Base-by-base conservation (phyloP, 768 basidiomycete genomes). In the Tricholoma saponaceum region DNA sequence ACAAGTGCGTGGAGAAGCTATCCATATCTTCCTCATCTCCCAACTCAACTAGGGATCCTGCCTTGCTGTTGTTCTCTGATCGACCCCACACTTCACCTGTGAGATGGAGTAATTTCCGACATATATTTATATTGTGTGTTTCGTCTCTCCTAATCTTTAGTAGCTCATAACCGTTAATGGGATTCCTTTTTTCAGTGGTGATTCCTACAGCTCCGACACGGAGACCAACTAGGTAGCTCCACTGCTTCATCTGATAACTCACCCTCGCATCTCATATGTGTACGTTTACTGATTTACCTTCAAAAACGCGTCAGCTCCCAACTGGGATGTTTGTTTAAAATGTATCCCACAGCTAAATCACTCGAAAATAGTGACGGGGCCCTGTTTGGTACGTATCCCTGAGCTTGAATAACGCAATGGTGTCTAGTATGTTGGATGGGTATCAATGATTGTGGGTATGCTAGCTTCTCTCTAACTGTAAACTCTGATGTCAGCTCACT, bases 401-500 rank as follows among this genome's bases (percentile, higher is more conserved):
- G 22, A 20, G 23, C 49, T 32, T 28, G 39, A 37, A 12, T n/a
- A 33, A 44, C n/a, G 5, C n/a, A 33, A 30, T 35, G 50, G 12
- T 20, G 4, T 49, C 18, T 49, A 59, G 58, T 54, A 4, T 25
- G 60, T 1, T 62, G 39, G 23, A 7, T 62, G 13, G 58, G 58
- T 4, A 62, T 62, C 30, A 62, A 62, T 23, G 61, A 62, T 14
- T 57, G 55, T 32, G 55, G 58, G 39, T 41, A 35, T 16, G 39
- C 33, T 4, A 8, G 28, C 28, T 28, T 28, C 28, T 28, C 28
- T 28, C 28, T 28, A 28, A 4, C 4, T 28, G 28, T 28, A n/a
- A n/a, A n/a, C 28, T 28, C 28, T 4, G 28, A 8, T 8, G 8
- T 4, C 28, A 8, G 28, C 28, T 8, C 8, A 28, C 28, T 28